These are phyloP conservation scores for Lyophyllum decastes DNA, from an alignment of 768 basidiomycete species.

Conservation along the genomic window DNA sequence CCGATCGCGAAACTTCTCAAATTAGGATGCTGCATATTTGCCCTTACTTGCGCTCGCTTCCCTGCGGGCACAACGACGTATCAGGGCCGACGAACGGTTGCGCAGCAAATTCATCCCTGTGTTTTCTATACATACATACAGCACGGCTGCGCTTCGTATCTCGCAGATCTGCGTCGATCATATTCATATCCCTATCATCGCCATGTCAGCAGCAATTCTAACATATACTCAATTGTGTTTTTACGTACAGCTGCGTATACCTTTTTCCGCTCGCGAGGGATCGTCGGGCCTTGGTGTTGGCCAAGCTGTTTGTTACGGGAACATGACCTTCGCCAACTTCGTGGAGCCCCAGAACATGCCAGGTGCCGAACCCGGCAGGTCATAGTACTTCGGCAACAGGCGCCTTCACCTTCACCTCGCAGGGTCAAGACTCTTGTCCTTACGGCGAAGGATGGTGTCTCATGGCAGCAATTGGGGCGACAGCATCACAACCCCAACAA, in stretches of 20 bases:
- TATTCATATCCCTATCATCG: neutral
- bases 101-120: neutral
- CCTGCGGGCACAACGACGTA: neutral
- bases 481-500: no score
- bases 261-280: neutral
- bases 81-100: neutral
- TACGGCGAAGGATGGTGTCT: no score
- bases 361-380: no score
- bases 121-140: no score
- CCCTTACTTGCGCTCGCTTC: neutral
- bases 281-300: neutral
- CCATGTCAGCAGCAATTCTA: neutral
- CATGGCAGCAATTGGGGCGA: no score
- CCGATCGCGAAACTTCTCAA: neutral
- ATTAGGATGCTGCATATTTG: neutral
- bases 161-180: neutral
- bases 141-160: neutral
- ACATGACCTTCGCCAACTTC: no score
- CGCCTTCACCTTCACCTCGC: no score
- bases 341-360: no score
- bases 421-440: no score
- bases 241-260: neutral
- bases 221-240: neutral
- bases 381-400: no score
- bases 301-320: neutral